Evolutionary conservation across 306 rosid genomes (phyloP), one percentile per base, ranked within the genome.

Genomic region (Cucumis cinereus): DNA sequence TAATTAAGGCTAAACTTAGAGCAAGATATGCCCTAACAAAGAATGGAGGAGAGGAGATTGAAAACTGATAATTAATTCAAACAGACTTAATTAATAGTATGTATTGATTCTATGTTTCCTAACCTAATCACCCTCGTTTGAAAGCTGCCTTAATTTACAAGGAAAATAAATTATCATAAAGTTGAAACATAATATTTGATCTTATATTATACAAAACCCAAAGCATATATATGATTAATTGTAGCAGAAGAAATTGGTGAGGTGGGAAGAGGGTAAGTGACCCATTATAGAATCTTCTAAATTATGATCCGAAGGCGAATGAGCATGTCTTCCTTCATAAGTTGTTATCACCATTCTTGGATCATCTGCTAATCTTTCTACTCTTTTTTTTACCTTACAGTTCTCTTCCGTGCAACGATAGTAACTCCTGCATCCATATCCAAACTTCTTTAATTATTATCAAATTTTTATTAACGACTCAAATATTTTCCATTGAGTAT

Each of bases 321-420:
- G 77, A 33, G 22, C 60, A 6, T 73, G 77, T 73, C 77, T 16
- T 49, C 77, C 77, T 73, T 73, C 77, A 0, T 73, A 73, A 1
- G 77, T 73, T 10, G 77, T 73, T 26, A 73, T 73, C 24, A 73
- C 77, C 77, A 73, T 73, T 20, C 77, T 50, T 2, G 60, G 45
- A 73, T 73, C 77, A 4, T 73, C 77, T 0, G 77, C 58, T 30
- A 73, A 53, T 11, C 77, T 28, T n/a, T 73, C 77, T 0, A 73
- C 77, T 26, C 77, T 6, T 7, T 73, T 73, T 28, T 73, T 73
- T 13, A 73, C 77, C 45, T 41, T 50, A n/a, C 77, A 73, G 5
- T 73, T 73, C 10, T 30, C 60, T 16, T 73, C 26, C 3, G 77
- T 73, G 26, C 77, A 73, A 1, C 77, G 77, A 3, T 73, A 73